Evolutionary conservation across 176 grass and related monocot species (phyloP), one percentile per base, ranked within the genome.

Genomic region (Cenchrus americanus): DNA sequence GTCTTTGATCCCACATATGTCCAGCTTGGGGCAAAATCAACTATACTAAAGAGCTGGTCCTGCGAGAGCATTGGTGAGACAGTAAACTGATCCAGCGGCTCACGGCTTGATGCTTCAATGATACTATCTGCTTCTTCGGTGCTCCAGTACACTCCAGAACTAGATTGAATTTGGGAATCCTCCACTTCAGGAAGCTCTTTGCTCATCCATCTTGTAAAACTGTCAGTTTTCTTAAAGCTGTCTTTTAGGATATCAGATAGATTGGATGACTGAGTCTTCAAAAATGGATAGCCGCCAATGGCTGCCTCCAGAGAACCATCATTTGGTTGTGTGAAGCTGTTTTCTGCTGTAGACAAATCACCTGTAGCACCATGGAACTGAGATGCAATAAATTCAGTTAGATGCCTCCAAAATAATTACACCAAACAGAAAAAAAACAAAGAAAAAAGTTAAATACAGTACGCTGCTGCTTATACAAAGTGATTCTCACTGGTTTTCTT

Each of bases 191-290:
- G 69, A 67, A 97, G 68, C 58, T 93, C 91, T 75, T 80, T 97
- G 82, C 81, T 88, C 94, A 97, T 97, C 94, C 94, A 97, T 84
- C 87, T 93, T 69, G 87, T 90, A 80, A 97, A 97, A 82, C 94
- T 97, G 78, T 97, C 94, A 80, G 85, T 75, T 66, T 91, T 93
- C 84, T 93, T 87, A 86, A 97, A 88, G 73, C 78, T 80, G 18
- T 83, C 91, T 67, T 81, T 80, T 73, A 79, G 73, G 62, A 87
- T 61, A 76, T 84, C 75, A 69, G 91, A 87, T 34, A 93, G 66
- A 73, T 82, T 89, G 34, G 86, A 87, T 75, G 87, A 90, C 24
- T 76, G 68, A 43, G 79, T 71, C 58, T 52, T 90, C 42, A 85
- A 79, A 80, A 80, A 75, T 12, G 87, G 77, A 62, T 52, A 34